Conservation (phyloP, 2,329 filamentous ascomycete species). For the Stenocarpella maydis region DNA sequence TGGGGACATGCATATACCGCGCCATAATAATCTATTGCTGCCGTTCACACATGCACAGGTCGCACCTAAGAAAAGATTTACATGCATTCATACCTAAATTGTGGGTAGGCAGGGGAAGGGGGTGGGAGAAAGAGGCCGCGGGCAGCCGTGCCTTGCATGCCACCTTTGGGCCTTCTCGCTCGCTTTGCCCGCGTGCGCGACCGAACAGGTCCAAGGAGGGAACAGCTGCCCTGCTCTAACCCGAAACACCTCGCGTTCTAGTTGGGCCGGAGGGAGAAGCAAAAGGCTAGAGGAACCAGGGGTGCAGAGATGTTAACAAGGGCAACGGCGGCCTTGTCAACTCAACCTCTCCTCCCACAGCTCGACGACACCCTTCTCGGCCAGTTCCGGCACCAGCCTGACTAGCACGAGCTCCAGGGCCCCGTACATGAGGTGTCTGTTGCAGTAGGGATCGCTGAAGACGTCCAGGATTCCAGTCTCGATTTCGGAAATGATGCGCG, state of each 20-base stretch:
- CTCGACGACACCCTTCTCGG: constrained; percentile 74
- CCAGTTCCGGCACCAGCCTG: constrained; percentile 83
- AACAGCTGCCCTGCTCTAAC: neutral
- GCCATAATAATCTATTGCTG: neutral
- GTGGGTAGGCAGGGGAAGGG: neutral
- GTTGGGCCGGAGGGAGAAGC: neutral
- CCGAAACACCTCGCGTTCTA: neutral
- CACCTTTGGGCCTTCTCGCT: neutral
- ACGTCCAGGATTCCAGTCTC: constrained; percentile 73
- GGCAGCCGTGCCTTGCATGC: constrained; percentile 1
- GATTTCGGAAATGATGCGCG: constrained; percentile 64
- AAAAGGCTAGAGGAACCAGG: neutral
- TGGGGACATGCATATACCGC: constrained; percentile 13
- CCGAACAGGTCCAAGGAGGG: too few species aligned
- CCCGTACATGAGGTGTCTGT: constrained; percentile 88
- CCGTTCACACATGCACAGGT: neutral
- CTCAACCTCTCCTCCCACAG: constrained; percentile 76
- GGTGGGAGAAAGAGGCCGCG: neutral
- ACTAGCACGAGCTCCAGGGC: constrained; percentile 84
- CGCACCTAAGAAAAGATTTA: neutral
- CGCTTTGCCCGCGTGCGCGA: neutral
- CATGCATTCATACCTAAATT: neutral
- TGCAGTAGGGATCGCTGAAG: constrained; percentile 85
- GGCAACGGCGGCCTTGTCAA: constrained; percentile 26
- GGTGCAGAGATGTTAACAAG: neutral